Evolutionary conservation across 495 filamentous ascomycete genomes (phyloP), one percentile per base, ranked within the genome.

Genomic region (Pseudotulostoma volvatum): DNA sequence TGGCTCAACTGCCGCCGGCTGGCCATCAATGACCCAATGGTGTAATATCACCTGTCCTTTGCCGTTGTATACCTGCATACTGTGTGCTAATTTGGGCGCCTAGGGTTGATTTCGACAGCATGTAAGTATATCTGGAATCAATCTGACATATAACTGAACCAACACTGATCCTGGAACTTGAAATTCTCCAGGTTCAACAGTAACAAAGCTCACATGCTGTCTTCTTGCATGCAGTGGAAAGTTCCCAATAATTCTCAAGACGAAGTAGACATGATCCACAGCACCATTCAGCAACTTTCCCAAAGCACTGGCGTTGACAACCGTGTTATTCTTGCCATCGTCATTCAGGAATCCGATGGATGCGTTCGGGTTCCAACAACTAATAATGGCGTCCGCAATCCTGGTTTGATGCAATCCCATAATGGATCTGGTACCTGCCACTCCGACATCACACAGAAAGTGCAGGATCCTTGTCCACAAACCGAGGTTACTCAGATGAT

Each of bases 341-440:
- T 76, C 19, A 66, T 77, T 56, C 73, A 77, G 51, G 73, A 77
- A 44, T 66, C 58, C 52, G 65, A 64, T 41, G 73, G 73, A 43
- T 75, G 71, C 49, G 68, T 68, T 23, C 63, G 68, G 33, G 66
- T 57, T 7, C 57, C 55, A 1, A 66, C 68, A 9, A 68, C 66
- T 28, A 51, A 58, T 41, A 49, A 55, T 44, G 52, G 53, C 13
- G 56, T 68, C 38, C 38, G 18, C 39, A 74, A 74, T 48, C 67
- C 68, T 0, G 70, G 70, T 31, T 49, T 74, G 7, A 72, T 74
- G 69, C 70, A 74, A 47, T 53, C 51, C 36, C 64, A 70, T 56
- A 46, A 65, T 20, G 70, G 70, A 30, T 36, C 41, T 1, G 61
- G 48, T 1, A 59, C 56, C 33, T 73, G 70, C 53, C 61, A 63